phyloP scores from a whole-genome alignment of 768 basidiomycete genomes.

The Amanita rimosa region DNA sequence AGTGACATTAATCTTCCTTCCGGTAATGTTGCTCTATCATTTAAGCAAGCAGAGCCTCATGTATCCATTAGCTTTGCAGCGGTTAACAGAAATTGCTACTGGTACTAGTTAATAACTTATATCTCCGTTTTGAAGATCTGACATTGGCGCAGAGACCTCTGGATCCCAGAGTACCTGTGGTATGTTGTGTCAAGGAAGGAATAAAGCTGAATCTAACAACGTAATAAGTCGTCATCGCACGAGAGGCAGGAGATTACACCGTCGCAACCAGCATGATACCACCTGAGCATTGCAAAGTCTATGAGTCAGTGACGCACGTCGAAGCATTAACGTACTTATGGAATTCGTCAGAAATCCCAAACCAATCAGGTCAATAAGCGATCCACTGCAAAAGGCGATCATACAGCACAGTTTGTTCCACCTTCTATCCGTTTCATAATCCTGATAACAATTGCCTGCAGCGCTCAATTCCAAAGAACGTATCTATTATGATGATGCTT shows the following conservation, averaged over 20 bases:
- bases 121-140: neutral
- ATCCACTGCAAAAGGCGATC: slow-evolving; percentile 56
- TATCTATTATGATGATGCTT: slow-evolving; percentile 48
- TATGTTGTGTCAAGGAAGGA: slow-evolving; percentile 11
- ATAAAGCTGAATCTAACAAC: neutral
- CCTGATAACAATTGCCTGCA: slow-evolving; percentile 14
- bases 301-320: slow-evolving; percentile 38
- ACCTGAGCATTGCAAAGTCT: slow-evolving; percentile 52
- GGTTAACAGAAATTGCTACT: slow-evolving; percentile 62
- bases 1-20: slow-evolving; percentile 62
- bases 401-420: slow-evolving; percentile 47
- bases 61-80: slow-evolving; percentile 36
- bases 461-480: slow-evolving; percentile 59
- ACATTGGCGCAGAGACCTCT: slow-evolving; percentile 37
- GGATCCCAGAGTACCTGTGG: slow-evolving; percentile 56
- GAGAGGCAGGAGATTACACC: slow-evolving; percentile 61
- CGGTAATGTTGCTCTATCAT: slow-evolving; percentile 19
- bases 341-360: slow-evolving; percentile 32
- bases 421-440: neutral
- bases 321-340: neutral
- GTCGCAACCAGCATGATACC: slow-evolving; percentile 56
- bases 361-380: slow-evolving; percentile 43
- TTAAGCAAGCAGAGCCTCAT: neutral
- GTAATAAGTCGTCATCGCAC: slow-evolving; percentile 45
- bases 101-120: slow-evolving; percentile 23